A percentile compares a stretch with the other conserved stretches of the same genome.
Conservation (phyloP, 768 basidiomycete genomes). For the Sporobolomyces roseus region DNA sequence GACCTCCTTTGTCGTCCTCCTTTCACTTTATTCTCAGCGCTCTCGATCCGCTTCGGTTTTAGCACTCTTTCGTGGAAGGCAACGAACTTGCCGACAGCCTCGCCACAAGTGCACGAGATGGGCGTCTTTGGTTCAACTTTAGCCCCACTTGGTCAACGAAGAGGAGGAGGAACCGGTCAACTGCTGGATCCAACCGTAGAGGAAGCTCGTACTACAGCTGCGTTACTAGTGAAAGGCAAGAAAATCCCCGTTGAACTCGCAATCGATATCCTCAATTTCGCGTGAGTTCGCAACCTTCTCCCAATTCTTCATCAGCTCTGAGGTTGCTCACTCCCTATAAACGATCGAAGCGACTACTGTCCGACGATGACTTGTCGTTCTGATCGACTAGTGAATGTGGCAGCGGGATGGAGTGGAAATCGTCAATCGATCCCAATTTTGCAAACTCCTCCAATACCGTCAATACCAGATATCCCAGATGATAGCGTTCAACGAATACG, state of each 20-base stretch:
- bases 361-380: not conserved
- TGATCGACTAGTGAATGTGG: not conserved
- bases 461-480: not conserved
- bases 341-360: constrained; percentile 12
- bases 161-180: not conserved
- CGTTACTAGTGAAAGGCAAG: not conserved
- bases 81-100: no score
- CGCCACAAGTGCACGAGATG: no score
- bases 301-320: not conserved
- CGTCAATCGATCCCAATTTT: not conserved
- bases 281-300: constrained; percentile 4
- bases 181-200: not conserved
- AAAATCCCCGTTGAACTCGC: constrained; percentile 23
- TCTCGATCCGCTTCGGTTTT: no score
- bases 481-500: not conserved
- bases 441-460: constrained; percentile 5
- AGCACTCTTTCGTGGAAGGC: no score
- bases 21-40: no score
- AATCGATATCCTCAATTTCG: constrained; percentile 5
- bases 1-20: no score
- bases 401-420: not conserved
- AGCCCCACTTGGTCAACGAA: not conserved
- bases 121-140: no score
- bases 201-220: not conserved
- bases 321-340: not conserved